Evolutionary conservation across 2,329 filamentous ascomycete genomes (phyloP), one percentile per base, ranked within the genome.

Genomic region (Tricladium varicosporioides): DNA sequence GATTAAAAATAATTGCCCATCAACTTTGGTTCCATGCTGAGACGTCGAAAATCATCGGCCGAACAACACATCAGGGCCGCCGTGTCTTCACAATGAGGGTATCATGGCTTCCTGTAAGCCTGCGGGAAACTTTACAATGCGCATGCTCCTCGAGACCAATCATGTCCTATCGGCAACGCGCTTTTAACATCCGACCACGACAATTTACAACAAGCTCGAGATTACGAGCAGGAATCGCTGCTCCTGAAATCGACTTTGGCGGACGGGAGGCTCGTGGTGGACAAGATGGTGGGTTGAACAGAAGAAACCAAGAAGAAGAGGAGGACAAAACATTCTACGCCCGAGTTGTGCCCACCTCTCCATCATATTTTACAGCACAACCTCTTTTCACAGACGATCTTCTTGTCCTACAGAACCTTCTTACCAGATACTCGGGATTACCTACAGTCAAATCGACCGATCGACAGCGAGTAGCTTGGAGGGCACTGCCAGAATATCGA

Each of bases 301-400:
- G 55, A 63, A 60, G 9, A 27, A 13, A 40, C n/a, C 36, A 40
- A n/a, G 33, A 66, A 67, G 59, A 58, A 18, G 47, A 60, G 64
- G 48, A 70, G 65, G 19, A 66, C 45, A 62, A 74, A 43, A 63
- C 67, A 22, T 80, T 84, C 63, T 60, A 61, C 32, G 86, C 89
- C 53, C 90, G 94, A 63, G 78, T 95, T 18, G 78, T 97, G 36
- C 94, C 94, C 16, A 81, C 82, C 22, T 96, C 92, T 36, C 87
- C 91, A 2, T 94, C 93, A n/a, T 99, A 99, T 76, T 99, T 97
- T 78, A 92, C 91, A 52, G 88, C 88, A 52, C 87, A 87, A 60
- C 89, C 92, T 1, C 80, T 82, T 54, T 97, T 96, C 78, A 94
- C 88, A 74, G 94, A 99, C 75, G 83, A 89, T 68, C 84, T 89